These are phyloP conservation scores for Begonia masoniana DNA, from an alignment of 306 rosid species.

Conservation along the genomic window DNA sequence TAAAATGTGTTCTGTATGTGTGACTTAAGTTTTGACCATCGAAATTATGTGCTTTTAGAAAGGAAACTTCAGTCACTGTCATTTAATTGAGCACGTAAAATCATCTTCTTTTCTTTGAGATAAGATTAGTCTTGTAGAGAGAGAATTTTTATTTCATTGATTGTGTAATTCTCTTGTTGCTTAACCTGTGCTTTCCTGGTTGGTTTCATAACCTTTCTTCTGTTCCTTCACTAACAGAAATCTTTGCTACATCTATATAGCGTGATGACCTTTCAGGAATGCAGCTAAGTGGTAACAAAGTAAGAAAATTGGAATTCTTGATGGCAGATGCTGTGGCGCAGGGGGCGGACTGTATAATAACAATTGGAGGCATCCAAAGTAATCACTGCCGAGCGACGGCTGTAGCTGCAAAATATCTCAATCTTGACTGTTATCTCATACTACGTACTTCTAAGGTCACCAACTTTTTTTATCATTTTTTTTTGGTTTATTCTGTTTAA, in stretches of 20 bases:
- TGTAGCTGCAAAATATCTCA: slow-evolving; percentile 80
- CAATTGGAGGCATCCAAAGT: slow-evolving; percentile 91
- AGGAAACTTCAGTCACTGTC: too few species aligned
- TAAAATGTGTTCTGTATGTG: too few species aligned
- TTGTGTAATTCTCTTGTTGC: neutral
- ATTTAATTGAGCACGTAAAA: too few species aligned
- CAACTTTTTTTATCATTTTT: neutral
- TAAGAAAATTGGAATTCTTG: slow-evolving; percentile 79
- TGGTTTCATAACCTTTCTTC: slow-evolving; percentile 2
- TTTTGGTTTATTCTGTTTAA: neutral
- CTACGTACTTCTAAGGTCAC: slow-evolving; percentile 65
- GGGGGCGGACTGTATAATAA: slow-evolving; percentile 72
- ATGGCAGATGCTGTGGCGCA: slow-evolving; percentile 74
- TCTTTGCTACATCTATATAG: slow-evolving; percentile 19
- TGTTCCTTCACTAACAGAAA: slow-evolving; percentile 15
- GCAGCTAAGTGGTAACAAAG: slow-evolving; percentile 95
- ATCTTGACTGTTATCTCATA: slow-evolving; percentile 71
- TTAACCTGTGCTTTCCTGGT: neutral
- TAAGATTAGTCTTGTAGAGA: too few species aligned
- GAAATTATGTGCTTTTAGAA: too few species aligned
- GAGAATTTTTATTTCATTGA: neutral
- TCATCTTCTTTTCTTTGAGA: too few species aligned
- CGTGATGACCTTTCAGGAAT: slow-evolving; percentile 93
- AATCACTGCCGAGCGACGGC: slow-evolving; percentile 97
- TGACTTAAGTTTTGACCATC: too few species aligned